Conservation (phyloP, 2,329 filamentous ascomycete species). For the Stylonectria norvegica region DNA sequence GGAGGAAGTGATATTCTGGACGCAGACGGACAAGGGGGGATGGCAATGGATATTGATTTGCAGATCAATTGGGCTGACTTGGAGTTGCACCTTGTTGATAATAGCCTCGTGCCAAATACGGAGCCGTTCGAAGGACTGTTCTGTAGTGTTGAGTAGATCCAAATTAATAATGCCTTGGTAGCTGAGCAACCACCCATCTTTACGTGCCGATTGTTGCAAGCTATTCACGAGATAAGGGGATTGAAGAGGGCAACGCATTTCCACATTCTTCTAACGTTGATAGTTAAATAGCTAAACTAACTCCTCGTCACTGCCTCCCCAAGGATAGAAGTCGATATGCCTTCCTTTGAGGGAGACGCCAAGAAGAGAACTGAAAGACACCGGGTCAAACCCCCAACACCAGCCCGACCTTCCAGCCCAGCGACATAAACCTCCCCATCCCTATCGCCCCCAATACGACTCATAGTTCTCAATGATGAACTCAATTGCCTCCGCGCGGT, state of each 20-base stretch:
- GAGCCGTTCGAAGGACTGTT: not conserved
- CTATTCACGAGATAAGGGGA: too few relatives aligned
- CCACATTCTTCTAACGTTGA: not conserved
- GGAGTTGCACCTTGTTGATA: constrained; percentile 1
- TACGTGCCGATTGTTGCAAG: not conserved
- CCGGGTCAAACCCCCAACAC: too few relatives aligned
- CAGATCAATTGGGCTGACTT: constrained; percentile 2
- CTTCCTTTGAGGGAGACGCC: too few relatives aligned
- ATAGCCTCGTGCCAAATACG: not conserved
- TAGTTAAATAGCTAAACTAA: too few relatives aligned
- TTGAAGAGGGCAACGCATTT: not conserved
- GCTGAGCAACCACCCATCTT: not conserved
- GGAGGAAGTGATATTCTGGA: not conserved
- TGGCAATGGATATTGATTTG: not conserved
- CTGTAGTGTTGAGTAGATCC: constrained; percentile 1
- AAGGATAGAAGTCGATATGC: too few relatives aligned
- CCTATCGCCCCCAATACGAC: not conserved
- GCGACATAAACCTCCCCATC: too few relatives aligned
- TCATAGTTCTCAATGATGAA: constrained; percentile 1
- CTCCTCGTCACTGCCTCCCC: too few relatives aligned
- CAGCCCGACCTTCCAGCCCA: too few relatives aligned
- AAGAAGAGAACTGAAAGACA: too few relatives aligned
- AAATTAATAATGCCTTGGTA: not conserved
- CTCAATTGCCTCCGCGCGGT: not conserved
- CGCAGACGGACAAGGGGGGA: not conserved